phyloP scores from a whole-genome alignment of 805 yeast genomes.

The Pichia deserticola region DNA sequence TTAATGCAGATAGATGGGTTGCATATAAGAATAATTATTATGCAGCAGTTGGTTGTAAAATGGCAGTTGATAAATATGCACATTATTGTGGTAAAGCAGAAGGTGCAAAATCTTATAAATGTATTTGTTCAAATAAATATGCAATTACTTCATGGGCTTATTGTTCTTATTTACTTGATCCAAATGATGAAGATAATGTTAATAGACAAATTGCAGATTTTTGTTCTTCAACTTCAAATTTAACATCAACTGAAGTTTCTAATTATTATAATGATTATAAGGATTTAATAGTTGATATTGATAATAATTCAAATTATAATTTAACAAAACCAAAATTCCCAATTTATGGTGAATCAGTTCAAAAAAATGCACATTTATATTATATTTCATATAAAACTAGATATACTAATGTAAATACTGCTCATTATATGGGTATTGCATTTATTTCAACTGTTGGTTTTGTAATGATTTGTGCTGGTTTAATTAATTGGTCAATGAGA shows the following conservation, averaged over 20 bases:
- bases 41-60: slow-evolving; percentile 16
- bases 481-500: slow-evolving; percentile 34
- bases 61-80: slow-evolving; percentile 16
- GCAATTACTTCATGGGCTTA: slow-evolving; percentile 24
- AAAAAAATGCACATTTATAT: slow-evolving; percentile 19
- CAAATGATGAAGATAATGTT: slow-evolving; percentile 12
- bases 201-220: slow-evolving; percentile 18
- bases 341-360: slow-evolving; percentile 20
- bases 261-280: slow-evolving; percentile 21
- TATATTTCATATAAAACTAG: slow-evolving; percentile 24
- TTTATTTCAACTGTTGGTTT: slow-evolving; percentile 43
- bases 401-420: slow-evolving; percentile 31
- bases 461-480: slow-evolving; percentile 34
- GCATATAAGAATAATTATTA: slow-evolving; percentile 10
- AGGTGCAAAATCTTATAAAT: slow-evolving; percentile 6
- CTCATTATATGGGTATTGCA: slow-evolving; percentile 41
- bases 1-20: slow-evolving; percentile 2
- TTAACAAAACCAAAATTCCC: slow-evolving; percentile 31
- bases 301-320: slow-evolving; percentile 27
- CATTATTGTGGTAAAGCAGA: slow-evolving; percentile 13
- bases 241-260: slow-evolving; percentile 12
- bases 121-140: slow-evolving; percentile 22
- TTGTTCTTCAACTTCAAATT: slow-evolving; percentile 13
- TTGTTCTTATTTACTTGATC: slow-evolving; percentile 17
- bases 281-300: slow-evolving; percentile 35